These are phyloP conservation scores for Fusarium poae DNA, from an alignment of 2,329 filamentous ascomycete species.

Conservation along the genomic window DNA sequence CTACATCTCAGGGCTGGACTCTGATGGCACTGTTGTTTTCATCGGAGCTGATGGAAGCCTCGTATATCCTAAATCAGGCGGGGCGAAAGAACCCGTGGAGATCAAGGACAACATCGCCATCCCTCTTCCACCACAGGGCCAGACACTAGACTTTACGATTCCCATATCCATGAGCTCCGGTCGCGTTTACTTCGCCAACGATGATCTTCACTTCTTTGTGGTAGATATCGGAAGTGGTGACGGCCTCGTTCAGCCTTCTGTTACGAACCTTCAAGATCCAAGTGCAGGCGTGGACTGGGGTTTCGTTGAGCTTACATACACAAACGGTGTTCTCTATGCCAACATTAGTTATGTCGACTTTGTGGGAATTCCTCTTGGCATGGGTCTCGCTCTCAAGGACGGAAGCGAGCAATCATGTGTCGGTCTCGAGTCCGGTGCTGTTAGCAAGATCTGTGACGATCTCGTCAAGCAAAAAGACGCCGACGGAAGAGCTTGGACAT, in stretches of 20 bases:
- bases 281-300: slow-evolving; percentile 62
- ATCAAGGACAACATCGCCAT: slow-evolving; percentile 60
- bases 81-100: slow-evolving; percentile 53
- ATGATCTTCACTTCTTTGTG: slow-evolving; percentile 59
- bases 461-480: slow-evolving; percentile 53
- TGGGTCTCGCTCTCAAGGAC: slow-evolving; percentile 57
- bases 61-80: slow-evolving; percentile 58
- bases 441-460: slow-evolving; percentile 58
- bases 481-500: slow-evolving; percentile 60
- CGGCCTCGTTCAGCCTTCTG: slow-evolving; percentile 63
- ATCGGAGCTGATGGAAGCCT: slow-evolving; percentile 57
- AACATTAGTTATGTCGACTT: slow-evolving; percentile 67
- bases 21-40: slow-evolving; percentile 57
- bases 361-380: slow-evolving; percentile 64
- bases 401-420: slow-evolving; percentile 56
- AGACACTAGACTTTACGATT: slow-evolving; percentile 56
- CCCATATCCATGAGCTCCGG: slow-evolving; percentile 58
- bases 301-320: slow-evolving; percentile 64
- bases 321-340: slow-evolving; percentile 57
- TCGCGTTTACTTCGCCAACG: slow-evolving; percentile 61
- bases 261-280: slow-evolving; percentile 59
- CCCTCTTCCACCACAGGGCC: slow-evolving; percentile 55
- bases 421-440: slow-evolving; percentile 55
- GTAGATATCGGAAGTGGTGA: slow-evolving; percentile 51
- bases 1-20: slow-evolving; percentile 62